These are phyloP conservation scores for Monilinia vaccinii-corymbosi DNA, from an alignment of 2,329 filamentous ascomycete species.

Conservation along the genomic window DNA sequence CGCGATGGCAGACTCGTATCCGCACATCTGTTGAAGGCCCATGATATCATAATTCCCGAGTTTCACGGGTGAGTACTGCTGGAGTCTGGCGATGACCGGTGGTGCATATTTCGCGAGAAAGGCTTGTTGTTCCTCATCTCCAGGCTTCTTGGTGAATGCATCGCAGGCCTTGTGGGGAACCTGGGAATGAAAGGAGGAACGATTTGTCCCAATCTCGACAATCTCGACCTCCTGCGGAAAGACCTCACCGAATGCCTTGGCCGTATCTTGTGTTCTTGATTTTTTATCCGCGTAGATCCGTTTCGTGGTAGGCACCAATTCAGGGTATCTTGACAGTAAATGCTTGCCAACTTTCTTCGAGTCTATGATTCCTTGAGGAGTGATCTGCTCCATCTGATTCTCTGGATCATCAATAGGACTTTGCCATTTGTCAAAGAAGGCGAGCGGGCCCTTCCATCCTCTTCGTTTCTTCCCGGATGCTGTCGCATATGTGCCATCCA, in stretches of 20 bases:
- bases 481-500: slow-evolving; percentile 39
- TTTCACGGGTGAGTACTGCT: slow-evolving; percentile 47
- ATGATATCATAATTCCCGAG: slow-evolving; percentile 55
- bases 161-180: slow-evolving; percentile 48
- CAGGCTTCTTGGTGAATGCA: slow-evolving; percentile 35
- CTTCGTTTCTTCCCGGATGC: slow-evolving; percentile 15
- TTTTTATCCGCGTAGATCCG: slow-evolving; percentile 27
- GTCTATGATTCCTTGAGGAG: slow-evolving; percentile 25
- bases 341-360: slow-evolving; percentile 25
- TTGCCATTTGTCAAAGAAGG: slow-evolving; percentile 25
- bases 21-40: slow-evolving; percentile 55
- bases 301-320: slow-evolving; percentile 25
- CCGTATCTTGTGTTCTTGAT: slow-evolving; percentile 26
- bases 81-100: slow-evolving; percentile 48
- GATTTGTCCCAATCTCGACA: slow-evolving; percentile 40
- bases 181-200: slow-evolving; percentile 33
- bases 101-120: slow-evolving; percentile 48
- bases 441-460: slow-evolving; percentile 23
- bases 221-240: slow-evolving; percentile 26
- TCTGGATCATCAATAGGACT: slow-evolving; percentile 26
- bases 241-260: slow-evolving; percentile 21
- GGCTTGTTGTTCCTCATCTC: slow-evolving; percentile 17
- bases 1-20: slow-evolving; percentile 39
- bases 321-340: slow-evolving; percentile 23
- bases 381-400: slow-evolving; percentile 26